These are phyloP conservation scores for Paramecium sexaurelia DNA, from an alignment of 73 alveolate genomes.

Conservation along the genomic window DNA sequence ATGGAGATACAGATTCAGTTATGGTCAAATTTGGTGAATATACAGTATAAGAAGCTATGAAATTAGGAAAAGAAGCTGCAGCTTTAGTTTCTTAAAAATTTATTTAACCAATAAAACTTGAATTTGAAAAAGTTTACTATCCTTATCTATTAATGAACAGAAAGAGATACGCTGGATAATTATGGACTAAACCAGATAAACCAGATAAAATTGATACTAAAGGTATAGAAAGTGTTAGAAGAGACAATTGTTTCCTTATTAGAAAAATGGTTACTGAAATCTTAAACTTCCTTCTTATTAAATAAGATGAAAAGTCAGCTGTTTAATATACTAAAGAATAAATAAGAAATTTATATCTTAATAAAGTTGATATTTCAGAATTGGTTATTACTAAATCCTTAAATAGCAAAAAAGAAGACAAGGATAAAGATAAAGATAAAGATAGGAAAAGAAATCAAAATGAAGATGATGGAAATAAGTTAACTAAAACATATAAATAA, in stretches of 20 bases:
- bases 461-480: slow-evolving; percentile 63
- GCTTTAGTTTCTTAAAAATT: slow-evolving; percentile 90
- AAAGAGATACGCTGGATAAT: slow-evolving; percentile 95
- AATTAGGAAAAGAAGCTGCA: slow-evolving; percentile 97
- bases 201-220: slow-evolving; percentile 96
- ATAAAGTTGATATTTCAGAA: slow-evolving; percentile 96
- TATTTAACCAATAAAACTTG: slow-evolving; percentile 97
- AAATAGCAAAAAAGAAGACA: slow-evolving; percentile 72
- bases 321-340: slow-evolving; percentile 87
- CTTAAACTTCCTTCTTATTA: slow-evolving; percentile 71
- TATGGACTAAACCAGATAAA: slow-evolving; percentile 96
- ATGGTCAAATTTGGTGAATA: slow-evolving; percentile 98
- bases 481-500: slow-evolving; percentile 78
- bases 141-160: slow-evolving; percentile 98
- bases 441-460: slow-evolving; percentile 60
- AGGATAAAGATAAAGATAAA: slow-evolving; percentile 79
- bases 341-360: slow-evolving; percentile 96
- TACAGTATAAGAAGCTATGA: slow-evolving; percentile 93
- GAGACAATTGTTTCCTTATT: slow-evolving; percentile 98
- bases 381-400: slow-evolving; percentile 98
- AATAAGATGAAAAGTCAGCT: slow-evolving; percentile 85
- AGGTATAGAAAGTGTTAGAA: slow-evolving; percentile 99
- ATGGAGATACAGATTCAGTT: slow-evolving; percentile 99
- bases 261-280: slow-evolving; percentile 76
- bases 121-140: slow-evolving; percentile 98